A percentile compares a stretch with the other conserved stretches of the same genome.
Evolutionary conservation across 495 filamentous ascomycete species (phyloP).

Genomic region (Cudoniella acicularis): DNA sequence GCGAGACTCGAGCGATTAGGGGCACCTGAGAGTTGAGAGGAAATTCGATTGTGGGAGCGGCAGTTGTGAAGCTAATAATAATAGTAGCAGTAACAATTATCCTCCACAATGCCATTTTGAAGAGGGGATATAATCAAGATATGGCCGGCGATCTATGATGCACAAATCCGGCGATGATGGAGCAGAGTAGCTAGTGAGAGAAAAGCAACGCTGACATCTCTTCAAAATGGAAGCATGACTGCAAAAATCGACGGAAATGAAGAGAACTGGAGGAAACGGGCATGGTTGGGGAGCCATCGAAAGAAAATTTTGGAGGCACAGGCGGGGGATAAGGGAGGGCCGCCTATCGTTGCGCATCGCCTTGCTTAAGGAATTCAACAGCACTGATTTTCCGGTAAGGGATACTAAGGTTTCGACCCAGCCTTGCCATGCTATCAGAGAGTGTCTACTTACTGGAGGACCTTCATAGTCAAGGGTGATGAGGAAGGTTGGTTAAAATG

Average conservation of each 20-base stretch:
- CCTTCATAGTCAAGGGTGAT: background rate
- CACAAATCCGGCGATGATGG: background rate
- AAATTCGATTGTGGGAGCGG: constrained; percentile 47
- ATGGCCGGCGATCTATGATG: background rate
- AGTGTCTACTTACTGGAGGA: background rate
- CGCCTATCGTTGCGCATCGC: background rate
- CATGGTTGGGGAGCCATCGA: background rate
- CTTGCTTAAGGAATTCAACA: background rate
- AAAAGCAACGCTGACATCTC: background rate
- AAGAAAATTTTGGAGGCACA: background rate
- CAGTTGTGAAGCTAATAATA: constrained; percentile 5
- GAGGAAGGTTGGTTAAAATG: background rate
- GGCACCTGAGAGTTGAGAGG: constrained; percentile 71
- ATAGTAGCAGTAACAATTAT: background rate
- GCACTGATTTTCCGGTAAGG: background rate
- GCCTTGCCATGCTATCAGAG: background rate
- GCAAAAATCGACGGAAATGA: background rate
- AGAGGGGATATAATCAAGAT: background rate
- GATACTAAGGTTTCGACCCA: background rate
- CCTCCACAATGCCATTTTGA: background rate
- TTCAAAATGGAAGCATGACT: background rate
- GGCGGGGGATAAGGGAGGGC: background rate
- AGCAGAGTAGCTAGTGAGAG: background rate
- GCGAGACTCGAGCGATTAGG: constrained; percentile 59
- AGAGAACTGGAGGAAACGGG: background rate